These are phyloP conservation scores for Periconia sp. DNA, from an alignment of 2,329 filamentous ascomycete species.

Conservation along the genomic window DNA sequence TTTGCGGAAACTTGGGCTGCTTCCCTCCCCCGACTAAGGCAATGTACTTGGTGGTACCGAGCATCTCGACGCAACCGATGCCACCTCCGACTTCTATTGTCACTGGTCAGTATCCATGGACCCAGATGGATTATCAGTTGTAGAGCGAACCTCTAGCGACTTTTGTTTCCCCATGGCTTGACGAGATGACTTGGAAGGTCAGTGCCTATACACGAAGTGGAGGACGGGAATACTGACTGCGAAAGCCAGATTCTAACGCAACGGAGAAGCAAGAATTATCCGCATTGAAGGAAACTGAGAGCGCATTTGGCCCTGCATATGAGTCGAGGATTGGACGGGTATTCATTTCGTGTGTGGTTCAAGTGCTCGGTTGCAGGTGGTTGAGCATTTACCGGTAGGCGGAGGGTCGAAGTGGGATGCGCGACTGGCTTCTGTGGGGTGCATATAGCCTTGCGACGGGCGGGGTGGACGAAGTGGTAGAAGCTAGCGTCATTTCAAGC, in stretches of 20 bases:
- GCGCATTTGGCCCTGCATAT: slow-evolving; percentile 70
- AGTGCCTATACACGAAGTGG: slow-evolving; percentile 7
- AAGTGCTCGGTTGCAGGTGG: background rate
- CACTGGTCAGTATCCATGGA: slow-evolving; percentile 16
- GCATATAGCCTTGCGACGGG: slow-evolving; percentile 17
- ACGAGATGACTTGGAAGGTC: slow-evolving; percentile 31
- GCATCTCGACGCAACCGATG: slow-evolving; percentile 81
- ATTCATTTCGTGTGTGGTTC: slow-evolving; percentile 66
- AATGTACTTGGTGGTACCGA: slow-evolving; percentile 82
- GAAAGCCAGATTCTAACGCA: slow-evolving; percentile 82
- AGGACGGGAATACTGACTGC: slow-evolving; percentile 61
- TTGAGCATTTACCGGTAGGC: slow-evolving; percentile 12
- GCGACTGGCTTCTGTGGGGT: background rate
- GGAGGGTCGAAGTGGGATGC: background rate
- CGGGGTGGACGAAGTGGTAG: slow-evolving; percentile 9
- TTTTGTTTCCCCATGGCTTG: slow-evolving; percentile 32
- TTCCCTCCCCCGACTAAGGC: slow-evolving; percentile 87
- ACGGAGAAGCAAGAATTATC: slow-evolving; percentile 85
- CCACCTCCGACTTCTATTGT: slow-evolving; percentile 57
- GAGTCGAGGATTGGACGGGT: slow-evolving; percentile 83
- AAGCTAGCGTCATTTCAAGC: slow-evolving; percentile 25
- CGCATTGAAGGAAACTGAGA: slow-evolving; percentile 84
- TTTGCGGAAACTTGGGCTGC: slow-evolving; percentile 81
- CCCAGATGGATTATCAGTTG: background rate
- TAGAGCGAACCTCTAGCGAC: slow-evolving; percentile 31